Base-by-base conservation (phyloP, 208 protist species). In the Phytomonas francai region DNA sequence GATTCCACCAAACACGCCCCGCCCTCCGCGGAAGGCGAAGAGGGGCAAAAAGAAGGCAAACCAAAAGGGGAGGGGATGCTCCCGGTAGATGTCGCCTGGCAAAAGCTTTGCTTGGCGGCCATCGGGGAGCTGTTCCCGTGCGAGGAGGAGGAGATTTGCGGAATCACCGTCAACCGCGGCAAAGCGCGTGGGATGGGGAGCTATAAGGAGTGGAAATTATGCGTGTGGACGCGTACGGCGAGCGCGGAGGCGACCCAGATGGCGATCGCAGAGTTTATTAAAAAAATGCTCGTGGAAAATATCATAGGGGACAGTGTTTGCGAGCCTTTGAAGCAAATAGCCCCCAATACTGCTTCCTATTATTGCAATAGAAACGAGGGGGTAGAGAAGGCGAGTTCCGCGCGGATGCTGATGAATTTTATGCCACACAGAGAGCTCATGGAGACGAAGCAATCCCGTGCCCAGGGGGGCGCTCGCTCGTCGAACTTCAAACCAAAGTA, bases 71-170 rank as follows among this genome's bases (percentile, higher is more conserved):
- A 67, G 0, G 67, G 54, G 61, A 45, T 82, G 70, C 69, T 78
- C 61, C 67, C 71, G 14, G 80, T 96, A 29, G 87, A 96, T 76
- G 73, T 76, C 34, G 84, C 84, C 30, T 96, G 91, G 87, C 78
- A 91, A 78, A 72, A 65, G 12, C 73, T 92, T 36, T 93, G 85
- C 42, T 80, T 94, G 27, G 83, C 78, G 25, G 71, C 81, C 57
- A 91, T 97, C 58, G 91, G 85, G 2, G 91, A 97, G 67, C 82
- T 88, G 19, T 79, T 94, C 32, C 87, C 91, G 14, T 69, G 79
- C 29, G 77, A 73, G 8, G 88, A 93, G 73, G 87, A 89, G 68
- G 87, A 97, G 60, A 83, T 97, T 33, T 97, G 91, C 68, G 91
- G 91, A 8, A 77, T 85, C 27, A 87, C 83, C 33, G 77, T 95